Evolutionary conservation across 2,329 filamentous ascomycete species (phyloP).

Genomic region (Dactylellina leptospora): DNA sequence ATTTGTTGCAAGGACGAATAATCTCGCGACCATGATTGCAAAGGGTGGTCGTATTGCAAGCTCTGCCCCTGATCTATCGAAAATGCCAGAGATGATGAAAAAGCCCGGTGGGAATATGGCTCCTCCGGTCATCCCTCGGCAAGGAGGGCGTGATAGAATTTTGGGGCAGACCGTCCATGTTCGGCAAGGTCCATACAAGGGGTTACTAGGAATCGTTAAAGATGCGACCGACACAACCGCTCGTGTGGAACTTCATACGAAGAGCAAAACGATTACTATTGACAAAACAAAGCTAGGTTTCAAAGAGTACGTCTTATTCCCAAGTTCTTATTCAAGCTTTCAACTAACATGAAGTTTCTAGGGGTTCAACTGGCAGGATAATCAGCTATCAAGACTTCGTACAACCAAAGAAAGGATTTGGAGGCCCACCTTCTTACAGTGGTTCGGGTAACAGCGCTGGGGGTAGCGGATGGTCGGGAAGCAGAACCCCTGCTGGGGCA

Average conservation of each 20-base stretch:
- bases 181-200: slow-evolving; percentile 87
- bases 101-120: slow-evolving; percentile 68
- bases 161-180: slow-evolving; percentile 93
- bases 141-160: slow-evolving; percentile 75
- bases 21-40: slow-evolving; percentile 89
- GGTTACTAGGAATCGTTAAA: slow-evolving; percentile 91
- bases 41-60: slow-evolving; percentile 83
- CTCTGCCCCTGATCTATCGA: slow-evolving; percentile 77
- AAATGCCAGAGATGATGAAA: slow-evolving; percentile 86
- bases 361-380: slow-evolving; percentile 52
- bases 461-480: slow-evolving; percentile 57
- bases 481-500: slow-evolving; percentile 61
- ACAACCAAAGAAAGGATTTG: slow-evolving; percentile 61
- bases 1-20: slow-evolving; percentile 84
- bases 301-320: slow-evolving; percentile 73
- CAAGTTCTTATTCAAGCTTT: slow-evolving; percentile 5
- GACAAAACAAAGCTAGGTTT: slow-evolving; percentile 82
- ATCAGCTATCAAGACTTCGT: slow-evolving; percentile 57
- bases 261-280: slow-evolving; percentile 88
- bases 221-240: slow-evolving; percentile 87
- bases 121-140: slow-evolving; percentile 72
- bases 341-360: slow-evolving; percentile 25
- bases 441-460: slow-evolving; percentile 62
- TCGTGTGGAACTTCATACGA: slow-evolving; percentile 91
- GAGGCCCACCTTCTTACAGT: slow-evolving; percentile 67